Evolutionary conservation across 352 stramenopile species (phyloP).

Genomic region (Pythium vanterpoolii): DNA sequence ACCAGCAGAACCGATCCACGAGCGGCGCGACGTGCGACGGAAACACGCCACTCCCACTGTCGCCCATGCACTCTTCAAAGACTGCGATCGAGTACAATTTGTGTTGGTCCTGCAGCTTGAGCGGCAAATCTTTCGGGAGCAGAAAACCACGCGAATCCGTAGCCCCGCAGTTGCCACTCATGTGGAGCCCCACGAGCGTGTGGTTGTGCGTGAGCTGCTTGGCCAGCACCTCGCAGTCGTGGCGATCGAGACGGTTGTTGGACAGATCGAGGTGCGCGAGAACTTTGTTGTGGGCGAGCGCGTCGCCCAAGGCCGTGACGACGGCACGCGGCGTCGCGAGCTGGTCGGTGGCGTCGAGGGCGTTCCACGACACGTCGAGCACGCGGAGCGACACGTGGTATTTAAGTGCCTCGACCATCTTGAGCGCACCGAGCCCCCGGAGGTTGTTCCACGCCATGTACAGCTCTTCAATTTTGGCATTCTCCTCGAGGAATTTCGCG

Average conservation of each 20-base stretch:
- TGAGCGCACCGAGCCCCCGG: conserved; percentile 60
- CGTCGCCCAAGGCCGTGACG: conserved; percentile 50
- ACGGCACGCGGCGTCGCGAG: conserved; percentile 37
- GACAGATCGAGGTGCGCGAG: conserved; percentile 64
- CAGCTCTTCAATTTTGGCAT: conserved; percentile 70
- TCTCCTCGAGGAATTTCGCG: conserved; percentile 71
- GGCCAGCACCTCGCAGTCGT: conserved; percentile 56
- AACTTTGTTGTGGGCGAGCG: conserved; percentile 77
- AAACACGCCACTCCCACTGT: conserved; percentile 47
- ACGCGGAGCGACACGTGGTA: conserved; percentile 70
- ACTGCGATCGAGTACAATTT: conserved; percentile 74
- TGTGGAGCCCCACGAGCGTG: conserved; percentile 66
- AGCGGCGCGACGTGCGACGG: conserved; percentile 44
- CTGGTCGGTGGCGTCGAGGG: conserved; percentile 51
- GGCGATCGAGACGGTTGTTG: conserved; percentile 64
- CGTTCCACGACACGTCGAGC: conserved; percentile 77
- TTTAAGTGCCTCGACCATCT: conserved; percentile 68
- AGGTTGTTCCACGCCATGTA: conserved; percentile 79
- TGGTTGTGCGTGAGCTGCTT: conserved; percentile 71
- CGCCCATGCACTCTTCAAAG: conserved; percentile 67
- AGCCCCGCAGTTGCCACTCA: conserved; percentile 68
- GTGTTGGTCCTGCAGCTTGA: conserved; percentile 60
- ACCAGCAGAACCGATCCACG: conserved; percentile 76
- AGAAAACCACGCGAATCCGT: conserved; percentile 71
- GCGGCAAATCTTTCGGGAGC: conserved; percentile 38